Percentiles rank a stretch among this genome's conserved stretches.
Conservation (phyloP, 805 yeast genomes). For the Starmera pachycereana region DNA sequence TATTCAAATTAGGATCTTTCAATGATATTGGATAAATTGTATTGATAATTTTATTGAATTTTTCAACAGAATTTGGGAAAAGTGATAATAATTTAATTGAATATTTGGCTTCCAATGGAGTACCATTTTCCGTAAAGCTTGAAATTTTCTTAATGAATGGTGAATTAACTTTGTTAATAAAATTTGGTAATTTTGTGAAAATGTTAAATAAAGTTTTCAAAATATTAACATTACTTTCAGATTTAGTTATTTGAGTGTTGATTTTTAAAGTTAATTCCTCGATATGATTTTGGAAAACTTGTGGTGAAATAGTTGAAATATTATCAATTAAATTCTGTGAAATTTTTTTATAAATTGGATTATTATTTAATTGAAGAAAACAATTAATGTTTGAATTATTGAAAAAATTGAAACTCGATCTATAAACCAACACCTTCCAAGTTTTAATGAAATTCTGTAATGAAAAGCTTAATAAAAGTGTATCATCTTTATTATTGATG, state of each 20-base stretch:
- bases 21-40: conserved; percentile 41
- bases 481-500: conserved; percentile 23
- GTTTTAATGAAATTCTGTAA: conserved; percentile 35
- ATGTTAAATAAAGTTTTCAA: conserved; percentile 55
- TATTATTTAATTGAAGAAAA: conserved; percentile 32
- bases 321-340: conserved; percentile 49
- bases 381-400: conserved; percentile 55
- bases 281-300: conserved; percentile 51
- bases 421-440: conserved; percentile 46
- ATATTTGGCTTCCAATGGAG: conserved; percentile 53
- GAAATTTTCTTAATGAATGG: conserved; percentile 34
- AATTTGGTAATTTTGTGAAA: conserved; percentile 37
- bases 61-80: conserved; percentile 30
- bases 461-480: conserved; percentile 28
- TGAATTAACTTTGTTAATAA: conserved; percentile 31
- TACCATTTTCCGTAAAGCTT: conserved; percentile 38
- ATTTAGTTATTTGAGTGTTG: conserved; percentile 14
- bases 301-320: conserved; percentile 52
- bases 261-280: conserved; percentile 35
- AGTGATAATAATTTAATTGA: conserved; percentile 48
- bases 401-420: conserved; percentile 50
- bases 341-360: conserved; percentile 19
- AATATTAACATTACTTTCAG: conserved; percentile 19
- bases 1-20: conserved; percentile 29
- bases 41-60: conserved; percentile 28